These are phyloP conservation scores for Hanseniaspora hatyaiensis DNA, from an alignment of 805 yeast genomes.

Conservation along the genomic window DNA sequence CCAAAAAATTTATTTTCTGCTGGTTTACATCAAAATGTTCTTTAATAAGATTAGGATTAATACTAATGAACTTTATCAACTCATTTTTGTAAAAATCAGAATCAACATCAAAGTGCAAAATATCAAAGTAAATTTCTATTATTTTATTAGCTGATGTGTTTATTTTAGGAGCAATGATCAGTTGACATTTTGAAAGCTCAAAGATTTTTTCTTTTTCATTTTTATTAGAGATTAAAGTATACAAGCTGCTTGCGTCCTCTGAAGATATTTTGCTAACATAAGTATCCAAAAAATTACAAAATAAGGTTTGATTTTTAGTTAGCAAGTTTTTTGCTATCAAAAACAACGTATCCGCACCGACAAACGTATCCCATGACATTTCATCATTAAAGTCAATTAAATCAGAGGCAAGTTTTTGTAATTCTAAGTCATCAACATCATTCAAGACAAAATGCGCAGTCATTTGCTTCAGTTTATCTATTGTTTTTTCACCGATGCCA, in stretches of 20 bases:
- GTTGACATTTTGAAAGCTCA: not conserved
- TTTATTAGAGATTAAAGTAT: no score
- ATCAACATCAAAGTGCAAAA: not conserved
- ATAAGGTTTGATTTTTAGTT: not conserved
- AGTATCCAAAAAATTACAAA: not conserved
- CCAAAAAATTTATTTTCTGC: no score
- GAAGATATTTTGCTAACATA: not conserved
- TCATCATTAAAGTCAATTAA: not conserved
- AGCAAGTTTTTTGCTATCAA: not conserved
- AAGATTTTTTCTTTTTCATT: not conserved
- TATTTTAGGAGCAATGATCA: not conserved
- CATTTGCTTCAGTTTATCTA: no score
- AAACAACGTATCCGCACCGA: not conserved
- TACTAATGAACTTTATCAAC: not conserved
- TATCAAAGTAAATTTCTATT: not conserved
- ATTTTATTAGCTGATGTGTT: not conserved
- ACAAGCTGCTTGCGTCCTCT: not conserved
- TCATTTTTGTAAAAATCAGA: not conserved
- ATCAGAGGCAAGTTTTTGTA: not conserved
- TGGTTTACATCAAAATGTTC: not conserved
- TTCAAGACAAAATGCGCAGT: no score
- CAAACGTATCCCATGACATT: not conserved
- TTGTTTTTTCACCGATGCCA: no score
- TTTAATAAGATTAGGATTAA: not conserved
- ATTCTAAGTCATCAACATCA: not conserved